These are phyloP conservation scores for Solanum ossicruentum DNA, from an alignment of 257 asterid species.

Conservation along the genomic window DNA sequence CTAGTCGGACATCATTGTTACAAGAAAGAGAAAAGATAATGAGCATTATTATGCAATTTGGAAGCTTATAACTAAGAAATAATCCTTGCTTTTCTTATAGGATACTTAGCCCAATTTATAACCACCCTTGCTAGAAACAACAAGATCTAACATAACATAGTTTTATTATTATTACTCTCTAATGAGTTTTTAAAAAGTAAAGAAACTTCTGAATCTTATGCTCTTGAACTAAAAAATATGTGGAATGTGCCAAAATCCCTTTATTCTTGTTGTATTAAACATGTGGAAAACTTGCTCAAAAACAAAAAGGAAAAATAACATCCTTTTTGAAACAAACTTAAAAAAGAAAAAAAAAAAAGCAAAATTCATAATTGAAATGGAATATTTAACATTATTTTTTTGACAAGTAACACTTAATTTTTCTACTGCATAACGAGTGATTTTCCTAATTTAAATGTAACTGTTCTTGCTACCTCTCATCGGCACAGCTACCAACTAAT, in stretches of 20 bases:
- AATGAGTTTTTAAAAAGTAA: background rate
- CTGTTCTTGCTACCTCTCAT: background rate
- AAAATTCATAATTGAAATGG: too few relatives aligned
- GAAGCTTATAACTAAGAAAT: background rate
- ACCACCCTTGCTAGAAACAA: background rate
- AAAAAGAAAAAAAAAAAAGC: too few relatives aligned
- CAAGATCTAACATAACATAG: background rate
- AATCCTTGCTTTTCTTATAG: background rate
- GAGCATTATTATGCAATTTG: too few relatives aligned
- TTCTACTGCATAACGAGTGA: background rate
- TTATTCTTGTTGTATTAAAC: background rate
- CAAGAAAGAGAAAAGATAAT: too few relatives aligned
- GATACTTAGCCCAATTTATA: background rate
- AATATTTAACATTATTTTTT: background rate
- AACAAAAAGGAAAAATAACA: background rate
- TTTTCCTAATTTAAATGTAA: background rate
- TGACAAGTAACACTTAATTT: background rate
- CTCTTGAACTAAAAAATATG: background rate
- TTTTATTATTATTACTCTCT: background rate
- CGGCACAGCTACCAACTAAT: background rate
- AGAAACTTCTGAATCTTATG: background rate
- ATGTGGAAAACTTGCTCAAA: background rate
- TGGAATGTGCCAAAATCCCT: background rate
- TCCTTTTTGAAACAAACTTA: too few relatives aligned
- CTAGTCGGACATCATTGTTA: background rate